Evolutionary conservation across 2,329 filamentous ascomycete genomes (phyloP), one percentile per base, ranked within the genome.

Genomic region (Triangularia setosa): DNA sequence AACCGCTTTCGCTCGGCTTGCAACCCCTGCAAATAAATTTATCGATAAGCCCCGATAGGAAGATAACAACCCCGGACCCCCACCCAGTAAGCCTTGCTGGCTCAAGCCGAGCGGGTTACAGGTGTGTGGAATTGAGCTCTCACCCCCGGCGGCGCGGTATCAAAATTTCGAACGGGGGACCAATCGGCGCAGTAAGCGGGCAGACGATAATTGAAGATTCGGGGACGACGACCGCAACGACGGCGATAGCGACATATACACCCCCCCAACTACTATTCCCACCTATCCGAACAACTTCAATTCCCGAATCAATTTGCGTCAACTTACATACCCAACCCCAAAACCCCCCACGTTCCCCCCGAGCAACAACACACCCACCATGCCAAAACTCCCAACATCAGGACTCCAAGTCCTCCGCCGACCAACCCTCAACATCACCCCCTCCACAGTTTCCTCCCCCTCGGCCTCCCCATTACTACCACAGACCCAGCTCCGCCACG

Each of bases 401-500:
- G 53, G 58, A 40, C 18, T 33, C 48, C 68, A 72, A 65, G 65
- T 65, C 65, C 67, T 71, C 40, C n/a, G 40, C 5, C 40, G 40
- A 48, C 40, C 65, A 12, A 67, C 73, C 63, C 53, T 57, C 54
- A 18, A 44, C 35, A 35, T 24, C 61, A 16, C n/a, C n/a, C n/a
- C n/a, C n/a, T n/a, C n/a, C n/a, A 66, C 65, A 62, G 33, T 66
- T 52, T 58, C 53, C 66, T 54, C 62, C 35, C 58, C 61, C 33
- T n/a, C n/a, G n/a, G n/a, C 65, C 54, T 59, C 52, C 48, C 68
- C 70, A 57, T 64, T 69, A 72, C 55, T 58, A 62, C 66, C 67
- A 69, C 79, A 78, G 58, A 25, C 18, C 14, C 90, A 93, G 80
- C 82, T 87, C 75, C 89, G 93, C 66, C 87, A 92, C 75, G 95